A percentile compares a stretch with the other conserved stretches of the same genome.
These are phyloP conservation scores for Lactarius pseudohatsudake DNA, from an alignment of 768 basidiomycete species.

Conservation along the genomic window DNA sequence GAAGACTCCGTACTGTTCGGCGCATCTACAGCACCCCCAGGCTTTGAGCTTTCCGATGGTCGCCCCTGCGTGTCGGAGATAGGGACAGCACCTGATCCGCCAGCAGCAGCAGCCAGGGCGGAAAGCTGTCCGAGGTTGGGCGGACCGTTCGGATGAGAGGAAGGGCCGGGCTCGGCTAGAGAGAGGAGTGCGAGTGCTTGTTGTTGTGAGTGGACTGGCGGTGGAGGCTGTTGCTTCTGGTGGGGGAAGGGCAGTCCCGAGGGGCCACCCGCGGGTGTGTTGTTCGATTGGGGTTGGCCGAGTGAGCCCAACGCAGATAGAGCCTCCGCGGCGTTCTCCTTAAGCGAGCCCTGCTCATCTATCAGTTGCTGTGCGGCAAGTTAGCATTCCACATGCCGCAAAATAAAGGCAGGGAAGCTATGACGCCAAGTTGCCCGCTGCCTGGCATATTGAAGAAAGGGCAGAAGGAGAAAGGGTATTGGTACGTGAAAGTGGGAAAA, in stretches of 20 bases:
- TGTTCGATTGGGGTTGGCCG: constrained; percentile 11
- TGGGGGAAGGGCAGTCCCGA: constrained; percentile 25
- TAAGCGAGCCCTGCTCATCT: constrained; percentile 31
- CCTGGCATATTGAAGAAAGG: not conserved
- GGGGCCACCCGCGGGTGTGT: constrained; percentile 20
- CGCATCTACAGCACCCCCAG: not conserved
- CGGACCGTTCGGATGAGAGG: constrained; percentile 67
- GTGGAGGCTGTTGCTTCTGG: constrained; percentile 12
- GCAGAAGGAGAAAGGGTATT: not conserved
- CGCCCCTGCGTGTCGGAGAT: constrained; percentile 11
- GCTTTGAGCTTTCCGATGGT: constrained; percentile 30
- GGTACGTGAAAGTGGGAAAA: not conserved
- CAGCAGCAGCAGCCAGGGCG: constrained; percentile 35
- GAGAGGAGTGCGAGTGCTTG: constrained; percentile 31
- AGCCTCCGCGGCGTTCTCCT: constrained; percentile 35
- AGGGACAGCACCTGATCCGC: constrained; percentile 14
- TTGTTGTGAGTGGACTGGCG: constrained; percentile 15
- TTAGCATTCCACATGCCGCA: constrained; percentile 17
- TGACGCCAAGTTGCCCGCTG: not conserved
- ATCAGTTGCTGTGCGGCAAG: constrained; percentile 21
- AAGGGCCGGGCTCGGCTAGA: constrained; percentile 68
- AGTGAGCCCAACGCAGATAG: constrained; percentile 35
- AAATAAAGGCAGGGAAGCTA: constrained; percentile 13
- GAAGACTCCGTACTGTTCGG: constrained; percentile 10
- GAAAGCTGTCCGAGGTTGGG: constrained; percentile 62